Evolutionary conservation across 805 yeast genomes (phyloP), one percentile per base, ranked within the genome.

Genomic region (Ogataea zsoltii): DNA sequence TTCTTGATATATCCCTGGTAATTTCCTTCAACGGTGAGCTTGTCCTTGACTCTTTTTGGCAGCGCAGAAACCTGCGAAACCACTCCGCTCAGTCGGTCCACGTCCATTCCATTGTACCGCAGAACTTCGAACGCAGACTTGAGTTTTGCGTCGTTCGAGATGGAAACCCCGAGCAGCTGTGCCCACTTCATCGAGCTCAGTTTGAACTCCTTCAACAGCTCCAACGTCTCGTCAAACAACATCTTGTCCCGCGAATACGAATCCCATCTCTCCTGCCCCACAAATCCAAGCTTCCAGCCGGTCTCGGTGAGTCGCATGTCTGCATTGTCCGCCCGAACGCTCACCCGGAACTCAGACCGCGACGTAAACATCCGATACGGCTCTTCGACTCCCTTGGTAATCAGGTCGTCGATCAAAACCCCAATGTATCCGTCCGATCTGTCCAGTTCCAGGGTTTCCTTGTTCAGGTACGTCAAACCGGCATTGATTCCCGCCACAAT

Each of bases 321-420:
- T 0, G 99, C 98, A 69, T 94, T 94, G 63, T 94, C 99, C 0
- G 96, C 83, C 48, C 99, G 73, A 4, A 90, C 88, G 28, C 90
- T 83, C 31, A 94, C 80, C 61, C 99, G 74, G 63, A 89, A 94
- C 63, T 94, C 99, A 0, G 96, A 87, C 41, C 99, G 76, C 5
- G 97, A 89, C 0, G 99, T 94, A 61, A 94, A 94, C 99, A 94
- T 94, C 52, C 99, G 72, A 63, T 94, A 94, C 1, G 99, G 99
- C 64, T 94, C 99, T 49, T 83, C 88, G 2, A 94, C 96, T 15
- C 99, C 99, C 63, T 89, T 89, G 0, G 97, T 91, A 25, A 91
- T 85, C 53, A 94, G 72, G 68, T 94, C 99, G 65, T 94, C 99
- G 38, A 94, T 83, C 47, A 94, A 69, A 5, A 94, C 96, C 1